Evolutionary conservation across 177 flowering plant genomes (phyloP), one percentile per base, ranked within the genome.

Genomic region (Telopea speciosissima): DNA sequence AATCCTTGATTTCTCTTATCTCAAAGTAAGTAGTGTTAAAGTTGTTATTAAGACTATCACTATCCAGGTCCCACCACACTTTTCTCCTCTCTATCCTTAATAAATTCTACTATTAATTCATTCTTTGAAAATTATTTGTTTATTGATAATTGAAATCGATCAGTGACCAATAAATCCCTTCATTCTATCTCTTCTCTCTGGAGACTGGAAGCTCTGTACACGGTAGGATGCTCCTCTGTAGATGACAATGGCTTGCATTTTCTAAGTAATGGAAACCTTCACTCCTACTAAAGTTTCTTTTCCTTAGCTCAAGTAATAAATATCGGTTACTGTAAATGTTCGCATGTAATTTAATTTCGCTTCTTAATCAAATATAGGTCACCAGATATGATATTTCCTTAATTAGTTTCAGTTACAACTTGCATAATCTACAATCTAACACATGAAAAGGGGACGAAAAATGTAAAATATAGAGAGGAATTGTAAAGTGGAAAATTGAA

Each of bases 1-100:
- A 72, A 70, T 49, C 52, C 96, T 90, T 61, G 90, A 89, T 74
- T 66, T 89, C 23, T 90, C 96, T 10, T 90, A 84, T 76, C 81
- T 89, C 66, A 83, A 86, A 88, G 92, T 90, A 1, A n/a, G 19
- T 23, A 10, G 33, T 31, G 33, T 31, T 31, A 31, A n/a, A 31
- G 33, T 31, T 31, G 33, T n/a, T n/a, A n/a, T n/a, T n/a, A n/a
- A n/a, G n/a, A n/a, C n/a, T n/a, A n/a, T n/a, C n/a, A n/a, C n/a
- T n/a, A n/a, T n/a, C n/a, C n/a, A n/a, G n/a, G n/a, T n/a, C n/a
- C n/a, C n/a, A n/a, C n/a, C n/a, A n/a, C n/a, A n/a, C n/a, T n/a
- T n/a, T n/a, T n/a, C n/a, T n/a, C n/a, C n/a, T n/a, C n/a, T n/a
- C n/a, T n/a, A n/a, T n/a, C n/a, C n/a, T n/a, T n/a, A n/a, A n/a